Evolutionary conservation across 139 green algal genomes (phyloP).

Genomic region (Micractinium conductrix): DNA sequence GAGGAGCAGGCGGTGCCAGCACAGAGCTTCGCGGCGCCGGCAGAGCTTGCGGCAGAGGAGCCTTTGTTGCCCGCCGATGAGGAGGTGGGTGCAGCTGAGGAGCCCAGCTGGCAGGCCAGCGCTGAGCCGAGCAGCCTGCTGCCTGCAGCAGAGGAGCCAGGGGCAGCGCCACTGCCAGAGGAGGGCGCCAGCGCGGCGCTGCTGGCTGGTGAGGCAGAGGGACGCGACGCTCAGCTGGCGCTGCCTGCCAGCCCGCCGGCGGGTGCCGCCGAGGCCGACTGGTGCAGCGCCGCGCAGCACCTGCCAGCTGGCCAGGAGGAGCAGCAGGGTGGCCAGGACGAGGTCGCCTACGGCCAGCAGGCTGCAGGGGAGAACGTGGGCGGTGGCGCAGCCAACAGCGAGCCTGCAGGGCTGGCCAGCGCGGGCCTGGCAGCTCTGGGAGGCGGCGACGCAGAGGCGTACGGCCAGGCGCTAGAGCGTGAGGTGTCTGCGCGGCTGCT

Average conservation of each 20-base stretch:
- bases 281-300: no score
- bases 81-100: not conserved
- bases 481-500: conserved; percentile 22
- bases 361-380: not conserved
- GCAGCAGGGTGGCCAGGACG: not conserved
- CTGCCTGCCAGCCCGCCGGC: no score
- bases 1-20: not conserved
- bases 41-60: not conserved
- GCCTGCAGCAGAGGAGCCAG: no score
- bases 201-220: no score
- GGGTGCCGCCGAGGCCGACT: no score
- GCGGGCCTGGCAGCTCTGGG: not conserved
- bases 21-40: not conserved
- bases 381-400: not conserved
- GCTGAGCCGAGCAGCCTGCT: no score
- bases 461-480: conserved; percentile 11
- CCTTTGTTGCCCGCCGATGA: no score
- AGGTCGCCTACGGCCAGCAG: no score
- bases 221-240: no score
- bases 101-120: not conserved
- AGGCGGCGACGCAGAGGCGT: not conserved
- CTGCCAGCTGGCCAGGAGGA: not conserved
- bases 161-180: no score
- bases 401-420: not conserved
- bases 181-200: no score